Evolutionary conservation across 352 stramenopile genomes (phyloP), one percentile per base, ranked within the genome.

Genomic region (Paralagenidium karlingii): DNA sequence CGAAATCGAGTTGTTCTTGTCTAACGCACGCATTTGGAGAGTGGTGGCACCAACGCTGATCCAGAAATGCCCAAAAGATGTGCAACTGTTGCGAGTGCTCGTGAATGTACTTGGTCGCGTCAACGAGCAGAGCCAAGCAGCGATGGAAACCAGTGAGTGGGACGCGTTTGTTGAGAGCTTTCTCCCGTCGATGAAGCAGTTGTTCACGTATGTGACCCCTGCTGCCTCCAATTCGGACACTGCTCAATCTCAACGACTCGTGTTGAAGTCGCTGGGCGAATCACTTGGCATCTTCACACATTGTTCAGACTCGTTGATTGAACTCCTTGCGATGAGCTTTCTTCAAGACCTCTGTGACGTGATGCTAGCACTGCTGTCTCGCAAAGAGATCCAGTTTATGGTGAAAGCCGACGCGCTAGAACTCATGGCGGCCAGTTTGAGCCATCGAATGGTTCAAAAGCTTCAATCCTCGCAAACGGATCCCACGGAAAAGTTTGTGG

Each of bases 381-480:
- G 56, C 4, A 46, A 52, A 13, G 56, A 53, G 6, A 49, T 50
- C 10, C 71, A 57, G 15, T 78, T 79, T 34, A 54, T 81, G 21
- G 62, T 73, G 5, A 90, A 90, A 45, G 51, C 51, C 18, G 67
- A 79, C 11, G 55, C 60, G 15, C 51, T 90, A 11, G 49, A 53
- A 1, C 51, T 82, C 15, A 18, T 87, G 1, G 45, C n/a, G n/a
- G n/a, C n/a, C n/a, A n/a, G n/a, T n/a, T n/a, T n/a, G 32, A 24
- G 25, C 12, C n/a, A 15, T 47, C 13, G 11, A 34, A 2, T n/a
- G 30, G 8, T 9, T 43, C 3, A 16, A 24, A 7, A 11, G 9
- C 28, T 12, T 34, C 13, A 26, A 28, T 42, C 11, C 12, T 20
- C n/a, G n/a, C n/a, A n/a, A n/a, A n/a, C n/a, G n/a, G n/a, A n/a